A percentile compares a stretch with the other conserved stretches of the same genome.
Conservation (phyloP, 2,329 filamentous ascomycete genomes). For the Aureobasidium namibiae region DNA sequence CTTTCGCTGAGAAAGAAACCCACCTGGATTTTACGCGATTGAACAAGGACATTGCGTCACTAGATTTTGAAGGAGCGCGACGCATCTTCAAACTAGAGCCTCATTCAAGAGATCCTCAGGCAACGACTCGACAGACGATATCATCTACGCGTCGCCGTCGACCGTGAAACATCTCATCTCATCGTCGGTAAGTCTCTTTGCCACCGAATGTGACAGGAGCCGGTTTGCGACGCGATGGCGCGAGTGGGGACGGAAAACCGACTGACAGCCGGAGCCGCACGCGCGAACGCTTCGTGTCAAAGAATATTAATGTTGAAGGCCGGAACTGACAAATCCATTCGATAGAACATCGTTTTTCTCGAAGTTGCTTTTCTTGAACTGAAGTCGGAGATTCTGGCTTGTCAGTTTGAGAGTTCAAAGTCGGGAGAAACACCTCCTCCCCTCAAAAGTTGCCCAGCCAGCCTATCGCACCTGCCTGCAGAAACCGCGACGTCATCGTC, state of each 20-base stretch:
- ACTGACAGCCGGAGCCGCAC: slow-evolving; percentile 7
- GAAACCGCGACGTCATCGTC: neutral
- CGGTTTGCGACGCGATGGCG: slow-evolving; percentile 6
- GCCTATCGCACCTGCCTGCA: neutral
- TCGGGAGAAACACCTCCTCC: neutral
- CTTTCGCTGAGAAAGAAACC: neutral
- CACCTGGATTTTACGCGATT: neutral
- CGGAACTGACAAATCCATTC: neutral
- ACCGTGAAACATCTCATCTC: neutral
- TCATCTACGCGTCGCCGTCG: slow-evolving; percentile 1
- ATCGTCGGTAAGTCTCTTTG: slow-evolving; percentile 3
- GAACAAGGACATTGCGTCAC: neutral
- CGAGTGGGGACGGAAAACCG: neutral
- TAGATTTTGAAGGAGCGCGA: neutral
- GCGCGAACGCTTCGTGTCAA: neutral
- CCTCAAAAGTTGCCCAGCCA: neutral
- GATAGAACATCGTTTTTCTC: neutral
- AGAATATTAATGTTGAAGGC: neutral
- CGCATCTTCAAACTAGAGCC: neutral
- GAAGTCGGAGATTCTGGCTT: neutral
- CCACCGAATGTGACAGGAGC: slow-evolving; percentile 7
- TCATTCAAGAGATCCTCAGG: neutral
- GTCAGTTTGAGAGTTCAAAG: slow-evolving; percentile 8
- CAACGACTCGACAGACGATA: neutral
- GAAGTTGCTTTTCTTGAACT: neutral